Conservation (phyloP, 1,139 yeast genomes). For the Debaryomyces fabryi region DNA sequence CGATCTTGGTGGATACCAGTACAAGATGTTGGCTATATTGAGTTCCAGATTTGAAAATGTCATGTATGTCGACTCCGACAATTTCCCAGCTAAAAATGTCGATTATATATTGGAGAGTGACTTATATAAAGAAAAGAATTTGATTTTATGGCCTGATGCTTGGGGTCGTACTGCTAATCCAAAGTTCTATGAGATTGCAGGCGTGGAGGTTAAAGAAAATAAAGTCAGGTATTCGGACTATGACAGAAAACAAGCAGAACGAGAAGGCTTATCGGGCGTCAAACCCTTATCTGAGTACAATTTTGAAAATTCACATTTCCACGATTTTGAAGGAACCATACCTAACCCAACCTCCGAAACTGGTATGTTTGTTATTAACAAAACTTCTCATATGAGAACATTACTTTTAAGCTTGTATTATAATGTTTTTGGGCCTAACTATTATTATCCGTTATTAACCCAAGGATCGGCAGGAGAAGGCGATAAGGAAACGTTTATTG, state of each 20-base stretch:
- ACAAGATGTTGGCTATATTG: slow-evolving; percentile 62
- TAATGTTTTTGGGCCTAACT: slow-evolving; percentile 61
- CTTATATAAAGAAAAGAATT: slow-evolving; percentile 42
- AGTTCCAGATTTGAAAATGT: slow-evolving; percentile 61
- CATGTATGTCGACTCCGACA: slow-evolving; percentile 68
- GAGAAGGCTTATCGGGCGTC: slow-evolving; percentile 20
- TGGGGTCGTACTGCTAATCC: slow-evolving; percentile 56
- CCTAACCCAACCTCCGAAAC: slow-evolving; percentile 69
- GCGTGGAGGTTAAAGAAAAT: slow-evolving; percentile 38
- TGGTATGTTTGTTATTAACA: slow-evolving; percentile 62
- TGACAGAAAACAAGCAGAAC: slow-evolving; percentile 30
- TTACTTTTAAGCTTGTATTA: slow-evolving; percentile 57
- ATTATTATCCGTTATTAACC: slow-evolving; percentile 61
- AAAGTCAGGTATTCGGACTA: slow-evolving; percentile 38
- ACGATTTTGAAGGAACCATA: slow-evolving; percentile 57
- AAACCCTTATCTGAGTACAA: slow-evolving; percentile 35
- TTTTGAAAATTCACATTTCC: slow-evolving; percentile 44
- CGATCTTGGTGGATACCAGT: slow-evolving; percentile 59
- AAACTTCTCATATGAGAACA: slow-evolving; percentile 52
- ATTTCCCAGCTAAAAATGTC: slow-evolving; percentile 58
- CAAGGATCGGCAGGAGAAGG: slow-evolving; percentile 78
- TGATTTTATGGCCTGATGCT: slow-evolving; percentile 56
- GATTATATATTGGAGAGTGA: slow-evolving; percentile 50
- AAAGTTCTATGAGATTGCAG: slow-evolving; percentile 47
- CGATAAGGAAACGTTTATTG: slow-evolving; percentile 68